Evolutionary conservation across 176 grass and related monocot species (phyloP).

Genomic region (Oryza meridionalis): DNA sequence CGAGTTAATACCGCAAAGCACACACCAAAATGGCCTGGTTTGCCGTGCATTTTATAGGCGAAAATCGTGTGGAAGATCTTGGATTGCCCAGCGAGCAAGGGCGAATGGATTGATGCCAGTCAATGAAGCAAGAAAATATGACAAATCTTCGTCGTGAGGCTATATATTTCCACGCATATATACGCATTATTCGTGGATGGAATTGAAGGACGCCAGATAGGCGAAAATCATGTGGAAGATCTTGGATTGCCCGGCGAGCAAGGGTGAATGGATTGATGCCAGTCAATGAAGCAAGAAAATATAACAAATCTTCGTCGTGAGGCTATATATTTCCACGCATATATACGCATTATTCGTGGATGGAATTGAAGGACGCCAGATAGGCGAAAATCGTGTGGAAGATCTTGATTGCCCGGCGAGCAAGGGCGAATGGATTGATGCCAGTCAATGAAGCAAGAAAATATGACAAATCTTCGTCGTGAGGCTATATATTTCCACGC

Average conservation of each 20-base stretch:
- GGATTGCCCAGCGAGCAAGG: background rate
- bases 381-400: conserved; percentile 2
- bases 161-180: background rate
- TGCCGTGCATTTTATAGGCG: background rate
- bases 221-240: background rate
- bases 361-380: background rate
- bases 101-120: background rate
- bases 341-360: background rate
- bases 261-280: background rate
- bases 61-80: background rate
- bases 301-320: background rate
- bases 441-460: background rate
- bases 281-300: background rate
- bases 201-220: background rate
- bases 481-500: background rate
- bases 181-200: background rate
- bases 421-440: background rate
- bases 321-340: background rate
- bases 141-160: background rate
- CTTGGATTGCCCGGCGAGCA: background rate
- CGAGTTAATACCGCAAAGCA: background rate
- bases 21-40: background rate
- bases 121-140: background rate
- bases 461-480: background rate
- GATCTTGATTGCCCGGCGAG: background rate